A percentile compares a stretch with the other conserved stretches of the same genome.
Conservation (phyloP, 306 rosid genomes). For the Vachellia collinsii region DNA sequence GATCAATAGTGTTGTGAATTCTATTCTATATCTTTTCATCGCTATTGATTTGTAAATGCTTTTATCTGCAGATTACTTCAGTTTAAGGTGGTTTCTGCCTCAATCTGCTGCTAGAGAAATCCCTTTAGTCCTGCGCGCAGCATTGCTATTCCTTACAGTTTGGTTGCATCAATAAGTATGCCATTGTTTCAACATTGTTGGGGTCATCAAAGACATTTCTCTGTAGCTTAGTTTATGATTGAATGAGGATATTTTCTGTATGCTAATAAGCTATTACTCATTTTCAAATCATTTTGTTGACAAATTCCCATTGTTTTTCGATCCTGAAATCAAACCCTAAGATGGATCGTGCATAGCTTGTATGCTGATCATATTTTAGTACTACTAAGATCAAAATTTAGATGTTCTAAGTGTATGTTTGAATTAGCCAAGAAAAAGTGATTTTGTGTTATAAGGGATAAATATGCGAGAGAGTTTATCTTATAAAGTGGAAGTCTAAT, state of each 20-base stretch:
- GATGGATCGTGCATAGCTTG: neutral
- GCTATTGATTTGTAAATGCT: constrained; percentile 3
- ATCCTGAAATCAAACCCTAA: neutral
- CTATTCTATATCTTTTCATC: neutral
- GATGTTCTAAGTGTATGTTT: neutral
- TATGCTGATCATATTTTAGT: neutral
- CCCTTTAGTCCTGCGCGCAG: neutral
- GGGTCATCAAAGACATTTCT: neutral
- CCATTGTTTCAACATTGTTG: neutral
- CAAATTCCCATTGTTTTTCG: neutral
- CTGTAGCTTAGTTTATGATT: constrained; percentile 18
- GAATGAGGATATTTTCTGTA: constrained; percentile 25
- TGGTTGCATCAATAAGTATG: neutral
- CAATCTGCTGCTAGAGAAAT: neutral
- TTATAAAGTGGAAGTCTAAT: no score
- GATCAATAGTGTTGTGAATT: neutral
- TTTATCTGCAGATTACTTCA: constrained; percentile 6
- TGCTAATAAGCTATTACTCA: neutral
- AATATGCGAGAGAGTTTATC: no score
- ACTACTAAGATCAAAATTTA: neutral
- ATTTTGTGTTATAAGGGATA: no score
- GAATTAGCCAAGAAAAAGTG: no score
- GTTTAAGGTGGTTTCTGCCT: neutral
- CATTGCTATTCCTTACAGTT: neutral
- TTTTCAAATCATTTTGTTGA: neutral